Evolutionary conservation across 225 moss, liverwort and hornwort species (phyloP).

Genomic region (Physcomitrium patens): DNA sequence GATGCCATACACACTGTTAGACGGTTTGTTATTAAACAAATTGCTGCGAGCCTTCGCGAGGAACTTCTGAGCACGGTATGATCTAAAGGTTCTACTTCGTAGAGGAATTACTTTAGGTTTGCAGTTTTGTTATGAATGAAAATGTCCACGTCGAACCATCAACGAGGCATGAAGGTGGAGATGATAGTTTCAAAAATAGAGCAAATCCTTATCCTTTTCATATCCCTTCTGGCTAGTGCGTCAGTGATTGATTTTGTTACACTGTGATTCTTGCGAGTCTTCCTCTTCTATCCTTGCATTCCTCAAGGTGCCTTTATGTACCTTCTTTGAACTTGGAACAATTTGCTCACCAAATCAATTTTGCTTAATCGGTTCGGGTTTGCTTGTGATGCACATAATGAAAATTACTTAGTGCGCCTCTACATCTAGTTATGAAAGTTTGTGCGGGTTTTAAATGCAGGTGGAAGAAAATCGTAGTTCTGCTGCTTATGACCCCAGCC

Average conservation of each 20-base stretch:
- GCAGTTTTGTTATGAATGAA: background rate
- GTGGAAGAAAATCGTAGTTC: conserved; percentile 73
- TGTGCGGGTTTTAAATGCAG: conserved; percentile 35
- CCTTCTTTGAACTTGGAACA: background rate
- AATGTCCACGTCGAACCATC: background rate
- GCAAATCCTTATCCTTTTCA: too few species aligned
- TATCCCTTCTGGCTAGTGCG: background rate
- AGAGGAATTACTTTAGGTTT: background rate
- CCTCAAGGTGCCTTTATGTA: background rate
- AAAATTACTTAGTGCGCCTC: background rate
- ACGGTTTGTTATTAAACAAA: conserved; percentile 64
- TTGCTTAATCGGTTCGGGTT: background rate
- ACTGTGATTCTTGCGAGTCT: too few species aligned
- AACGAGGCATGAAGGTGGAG: background rate
- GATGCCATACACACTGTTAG: conserved; percentile 91
- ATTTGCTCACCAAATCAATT: background rate
- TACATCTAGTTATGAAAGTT: background rate
- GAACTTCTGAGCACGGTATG: conserved; percentile 68
- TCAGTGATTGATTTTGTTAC: too few species aligned
- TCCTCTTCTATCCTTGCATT: too few species aligned
- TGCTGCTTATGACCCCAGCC: conserved; percentile 79
- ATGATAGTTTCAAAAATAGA: background rate
- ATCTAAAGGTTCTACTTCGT: background rate
- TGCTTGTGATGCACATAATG: background rate
- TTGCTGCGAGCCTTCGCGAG: conserved; percentile 67